These are phyloP conservation scores for Botryotinia globosa DNA, from an alignment of 2,329 filamentous ascomycete species.

Conservation along the genomic window DNA sequence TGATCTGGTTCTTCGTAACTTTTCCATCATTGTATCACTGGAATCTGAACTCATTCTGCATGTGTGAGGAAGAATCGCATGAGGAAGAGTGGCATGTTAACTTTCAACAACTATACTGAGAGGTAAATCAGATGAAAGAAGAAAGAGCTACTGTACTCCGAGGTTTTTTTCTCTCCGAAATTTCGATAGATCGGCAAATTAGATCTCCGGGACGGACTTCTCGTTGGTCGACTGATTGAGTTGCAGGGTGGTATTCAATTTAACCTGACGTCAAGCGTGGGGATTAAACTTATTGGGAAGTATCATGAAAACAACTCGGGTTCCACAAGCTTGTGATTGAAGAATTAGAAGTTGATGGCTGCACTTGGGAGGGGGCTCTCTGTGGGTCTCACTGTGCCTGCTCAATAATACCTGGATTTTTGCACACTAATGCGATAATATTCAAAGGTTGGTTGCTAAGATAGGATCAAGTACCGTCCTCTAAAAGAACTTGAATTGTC, in stretches of 20 bases:
- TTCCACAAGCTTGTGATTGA: neutral
- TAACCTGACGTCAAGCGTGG: neutral
- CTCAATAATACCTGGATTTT: neutral
- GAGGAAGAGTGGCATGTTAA: slow-evolving; percentile 16
- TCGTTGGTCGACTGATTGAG: neutral
- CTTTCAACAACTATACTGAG: neutral
- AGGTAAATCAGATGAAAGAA: neutral
- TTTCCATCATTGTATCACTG: slow-evolving; percentile 14
- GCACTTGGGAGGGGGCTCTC: neutral
- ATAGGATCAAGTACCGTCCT: neutral
- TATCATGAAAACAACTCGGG: neutral
- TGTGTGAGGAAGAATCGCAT: slow-evolving; percentile 1
- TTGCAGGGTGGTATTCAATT: neutral
- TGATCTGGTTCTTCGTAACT: slow-evolving; percentile 17
- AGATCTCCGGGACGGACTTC: neutral
- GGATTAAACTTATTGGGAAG: neutral
- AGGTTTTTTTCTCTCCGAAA: neutral
- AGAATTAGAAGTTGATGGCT: neutral
- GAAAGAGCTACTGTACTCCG: neutral
- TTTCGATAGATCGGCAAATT: slow-evolving; percentile 4
- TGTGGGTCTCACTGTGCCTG: neutral
- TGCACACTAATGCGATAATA: neutral
- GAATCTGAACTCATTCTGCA: slow-evolving; percentile 7
- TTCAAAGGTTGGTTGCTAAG: neutral
- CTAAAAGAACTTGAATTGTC: neutral